Evolutionary conservation across 306 rosid genomes (phyloP).

Genomic region (Parietaria judaica): DNA sequence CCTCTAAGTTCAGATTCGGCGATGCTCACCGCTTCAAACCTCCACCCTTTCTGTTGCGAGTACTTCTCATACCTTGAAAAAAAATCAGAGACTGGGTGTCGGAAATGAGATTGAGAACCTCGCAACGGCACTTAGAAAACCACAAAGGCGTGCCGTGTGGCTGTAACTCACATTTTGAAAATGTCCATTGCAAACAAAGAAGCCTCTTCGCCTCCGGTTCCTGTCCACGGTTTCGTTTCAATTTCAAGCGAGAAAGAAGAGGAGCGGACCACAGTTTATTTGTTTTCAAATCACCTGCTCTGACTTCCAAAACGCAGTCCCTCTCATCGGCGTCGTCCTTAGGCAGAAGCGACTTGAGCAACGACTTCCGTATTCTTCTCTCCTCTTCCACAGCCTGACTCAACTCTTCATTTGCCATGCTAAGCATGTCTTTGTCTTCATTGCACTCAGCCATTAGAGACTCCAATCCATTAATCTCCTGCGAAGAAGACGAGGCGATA

Average conservation of each 20-base stretch:
- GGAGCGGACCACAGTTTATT: neutral
- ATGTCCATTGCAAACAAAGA: slow-evolving; percentile 90
- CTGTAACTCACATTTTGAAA: slow-evolving; percentile 66
- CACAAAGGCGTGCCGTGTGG: neutral
- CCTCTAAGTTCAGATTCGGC: slow-evolving; percentile 78
- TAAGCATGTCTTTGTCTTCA: slow-evolving; percentile 78
- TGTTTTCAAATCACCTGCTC: slow-evolving; percentile 58
- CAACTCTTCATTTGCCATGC: slow-evolving; percentile 67
- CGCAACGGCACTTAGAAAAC: no score
- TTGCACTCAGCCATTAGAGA: slow-evolving; percentile 53
- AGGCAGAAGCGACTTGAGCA: slow-evolving; percentile 76
- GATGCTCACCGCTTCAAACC: slow-evolving; percentile 67
- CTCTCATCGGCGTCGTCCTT: slow-evolving; percentile 94
- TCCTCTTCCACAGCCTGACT: slow-evolving; percentile 50
- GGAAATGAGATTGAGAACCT: slow-evolving; percentile 16
- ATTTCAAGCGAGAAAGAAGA: slow-evolving; percentile 9
- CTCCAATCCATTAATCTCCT: slow-evolving; percentile 75
- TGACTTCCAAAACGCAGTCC: slow-evolving; percentile 89
- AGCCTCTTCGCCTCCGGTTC: slow-evolving; percentile 95
- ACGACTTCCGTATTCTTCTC: slow-evolving; percentile 45
- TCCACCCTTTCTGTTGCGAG: slow-evolving; percentile 76
- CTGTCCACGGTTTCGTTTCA: slow-evolving; percentile 22
- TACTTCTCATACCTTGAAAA: slow-evolving; percentile 67
- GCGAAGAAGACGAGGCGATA: slow-evolving; percentile 11
- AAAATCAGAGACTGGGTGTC: slow-evolving; percentile 1